Evolutionary conservation across 768 basidiomycete genomes (phyloP), one percentile per base, ranked within the genome.

Genomic region (Tubosaeta sp.): DNA sequence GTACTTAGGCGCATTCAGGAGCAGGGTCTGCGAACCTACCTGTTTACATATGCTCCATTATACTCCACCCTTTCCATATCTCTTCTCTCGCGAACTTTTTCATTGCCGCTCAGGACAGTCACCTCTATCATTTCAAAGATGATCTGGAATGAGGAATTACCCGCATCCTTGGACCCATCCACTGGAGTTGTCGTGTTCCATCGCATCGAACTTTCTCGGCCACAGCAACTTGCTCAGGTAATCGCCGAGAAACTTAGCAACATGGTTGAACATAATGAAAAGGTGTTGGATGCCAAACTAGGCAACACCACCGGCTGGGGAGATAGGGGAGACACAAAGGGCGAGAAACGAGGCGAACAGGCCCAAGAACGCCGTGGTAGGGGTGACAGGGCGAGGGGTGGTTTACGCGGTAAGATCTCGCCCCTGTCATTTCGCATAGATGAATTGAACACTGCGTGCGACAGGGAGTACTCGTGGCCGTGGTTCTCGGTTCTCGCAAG

Each of bases 81-180:
- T 0, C 79, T 94, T 46, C 82, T 99, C 30, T 86, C 94, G 10
- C 78, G 82, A 42, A 94, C 92, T 1, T 97, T 98, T 74, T 85
- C 84, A 9, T 76, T 98, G 27, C 80, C 94, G 4, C 70, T 86
- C 44, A 81, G 87, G 36, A 74, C 84, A 4, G 91, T 97, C 4
- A 92, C 87, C 1, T 68, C 65, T 22, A 83, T 96, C 58, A 89
- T 97, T 35, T 94, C 91, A 24, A 91, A 94, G 71, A 97, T 99
- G 96, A 96, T 98, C 60, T 97, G 94, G 92, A 92, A 80, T 62
- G 96, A 97, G 62, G 94, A 97, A 64, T 76, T 99, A 11, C 77
- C 87, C 1, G 96, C 95, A 3, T 94, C 94, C 14, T 76, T 98
- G 48, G 96, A 98, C 67, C 92, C 90, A 65, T 86, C 90, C 16